phyloP scores from a whole-genome alignment of 495 filamentous ascomycete genomes.

The Choiromyces venosus region DNA sequence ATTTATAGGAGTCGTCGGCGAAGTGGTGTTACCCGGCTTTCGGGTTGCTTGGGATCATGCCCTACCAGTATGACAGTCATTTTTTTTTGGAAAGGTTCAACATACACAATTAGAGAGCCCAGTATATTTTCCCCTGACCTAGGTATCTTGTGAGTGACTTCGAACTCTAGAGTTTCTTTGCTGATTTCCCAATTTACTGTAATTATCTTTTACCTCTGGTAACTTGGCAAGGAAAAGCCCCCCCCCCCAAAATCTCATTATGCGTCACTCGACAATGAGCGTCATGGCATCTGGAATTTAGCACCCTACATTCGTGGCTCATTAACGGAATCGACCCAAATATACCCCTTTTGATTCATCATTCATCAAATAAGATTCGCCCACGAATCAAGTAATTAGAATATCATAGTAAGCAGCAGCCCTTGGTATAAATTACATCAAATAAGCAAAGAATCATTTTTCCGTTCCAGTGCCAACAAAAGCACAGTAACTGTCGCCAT shows the following conservation, averaged over 20 bases:
- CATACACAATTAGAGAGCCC: background rate
- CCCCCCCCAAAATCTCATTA: background rate
- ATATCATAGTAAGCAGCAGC: background rate
- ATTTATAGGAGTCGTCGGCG: constrained; percentile 12
- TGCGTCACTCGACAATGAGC: background rate
- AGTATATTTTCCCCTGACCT: background rate
- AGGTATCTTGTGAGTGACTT: background rate
- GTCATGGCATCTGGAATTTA: background rate
- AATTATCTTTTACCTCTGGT: background rate
- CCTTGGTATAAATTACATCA: constrained; percentile 2
- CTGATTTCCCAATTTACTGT: background rate
- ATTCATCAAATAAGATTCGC: background rate
- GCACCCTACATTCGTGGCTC: background rate
- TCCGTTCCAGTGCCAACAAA: background rate
- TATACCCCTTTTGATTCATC: background rate
- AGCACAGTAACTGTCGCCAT: background rate
- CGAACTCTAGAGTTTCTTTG: background rate
- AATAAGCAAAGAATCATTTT: background rate
- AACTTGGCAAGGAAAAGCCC: background rate
- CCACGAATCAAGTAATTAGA: background rate
- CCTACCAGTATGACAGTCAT: constrained; percentile 10
- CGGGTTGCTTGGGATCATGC: background rate
- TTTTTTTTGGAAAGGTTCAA: background rate
- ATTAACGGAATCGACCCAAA: background rate
- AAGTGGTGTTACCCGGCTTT: background rate